Base-by-base conservation (phyloP, 768 basidiomycete genomes). In the Dentipellis sp. region DNA sequence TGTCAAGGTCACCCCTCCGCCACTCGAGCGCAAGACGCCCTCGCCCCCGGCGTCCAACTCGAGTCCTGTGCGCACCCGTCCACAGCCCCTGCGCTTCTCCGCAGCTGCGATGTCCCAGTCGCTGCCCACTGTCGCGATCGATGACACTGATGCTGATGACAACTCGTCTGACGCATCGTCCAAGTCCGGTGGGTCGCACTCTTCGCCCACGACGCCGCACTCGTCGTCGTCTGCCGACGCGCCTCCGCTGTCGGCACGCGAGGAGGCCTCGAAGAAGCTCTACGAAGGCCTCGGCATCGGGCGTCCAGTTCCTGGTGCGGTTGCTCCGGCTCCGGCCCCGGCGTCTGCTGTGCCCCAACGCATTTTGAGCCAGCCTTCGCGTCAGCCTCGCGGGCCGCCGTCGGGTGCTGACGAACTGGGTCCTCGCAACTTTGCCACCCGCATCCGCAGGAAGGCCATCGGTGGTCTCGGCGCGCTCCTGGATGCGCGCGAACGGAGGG, bases 271-370 rank as follows among this genome's bases (percentile, higher is more conserved):
- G 40, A 92, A 90, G 81, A 90, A 88, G 72, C 71, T 91, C 57
- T 92, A 90, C 67, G 91, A 92, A 72, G 91, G 91, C 39, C 78
- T 94, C 40, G 88, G 91, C n/a, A 81, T 92, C 55, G 88, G 89
- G 39, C 80, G 89, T 56, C 80, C 87, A 23, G 74, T 72, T 5
- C 59, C 59, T 51, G 56, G 54, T 34, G 78, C 83, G 23, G 55
- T 59, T 47, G 54, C 65, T 55, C 68, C 68, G 55, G 71, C 73
- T 34, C 74, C 74, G 54, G 68, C 68, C 52, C 64, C 72, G 62
- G 68, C 68, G 54, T 65, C 65, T 55, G 65, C 69, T 57, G 65
- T 71, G 60, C 72, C 73, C 62, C 69, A 72, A 65, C 78, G 72
- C 69, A 66, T 84, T 71, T 75, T 75, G 59, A 87, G 83, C 68